These are phyloP conservation scores for Phaseolus lunatus DNA, from an alignment of 306 rosid genomes.

Conservation along the genomic window DNA sequence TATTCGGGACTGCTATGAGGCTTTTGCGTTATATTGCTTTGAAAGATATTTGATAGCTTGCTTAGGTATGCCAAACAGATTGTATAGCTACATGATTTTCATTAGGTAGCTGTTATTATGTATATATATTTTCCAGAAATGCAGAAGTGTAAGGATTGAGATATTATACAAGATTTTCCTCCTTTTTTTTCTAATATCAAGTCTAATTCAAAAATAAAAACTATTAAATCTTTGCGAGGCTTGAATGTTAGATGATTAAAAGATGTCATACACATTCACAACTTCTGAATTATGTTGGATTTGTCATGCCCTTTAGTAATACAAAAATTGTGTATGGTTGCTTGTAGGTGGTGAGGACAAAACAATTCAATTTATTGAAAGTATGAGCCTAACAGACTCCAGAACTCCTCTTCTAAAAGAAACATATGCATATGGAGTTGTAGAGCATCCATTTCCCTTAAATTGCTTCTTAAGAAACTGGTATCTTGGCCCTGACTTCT, in stretches of 20 bases:
- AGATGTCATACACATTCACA: conserved; percentile 21
- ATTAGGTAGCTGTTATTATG: conserved; percentile 27
- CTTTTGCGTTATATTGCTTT: conserved; percentile 98
- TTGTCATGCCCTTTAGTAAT: conserved; percentile 25
- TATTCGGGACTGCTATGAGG: conserved; percentile 97
- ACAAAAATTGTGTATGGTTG: conserved; percentile 32
- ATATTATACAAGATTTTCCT: conserved; percentile 19
- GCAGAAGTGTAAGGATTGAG: conserved; percentile 11
- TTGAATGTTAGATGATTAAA: conserved; percentile 11
- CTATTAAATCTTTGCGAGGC: conserved; percentile 15
- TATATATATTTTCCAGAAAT: conserved; percentile 19
- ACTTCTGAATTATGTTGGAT: conserved; percentile 28
- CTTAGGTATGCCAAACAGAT: conserved; percentile 70
- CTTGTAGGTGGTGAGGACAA: conserved; percentile 90
- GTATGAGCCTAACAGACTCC: conserved; percentile 68
- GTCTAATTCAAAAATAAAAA: conserved; percentile 36
- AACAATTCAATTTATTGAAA: conserved; percentile 89
- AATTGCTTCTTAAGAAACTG: conserved; percentile 81
- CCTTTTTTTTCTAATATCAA: conserved; percentile 17
- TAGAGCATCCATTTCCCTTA: conserved; percentile 96
- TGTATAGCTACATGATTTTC: conserved; percentile 31
- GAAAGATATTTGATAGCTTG: conserved; percentile 97
- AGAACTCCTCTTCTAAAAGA: conserved; percentile 84
- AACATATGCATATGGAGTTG: conserved; percentile 82
- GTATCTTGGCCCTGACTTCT: conserved; percentile 92